Evolutionary conservation across 2,329 filamentous ascomycete genomes (phyloP), one percentile per base, ranked within the genome.

Genomic region (Calonectria multiphialidica): DNA sequence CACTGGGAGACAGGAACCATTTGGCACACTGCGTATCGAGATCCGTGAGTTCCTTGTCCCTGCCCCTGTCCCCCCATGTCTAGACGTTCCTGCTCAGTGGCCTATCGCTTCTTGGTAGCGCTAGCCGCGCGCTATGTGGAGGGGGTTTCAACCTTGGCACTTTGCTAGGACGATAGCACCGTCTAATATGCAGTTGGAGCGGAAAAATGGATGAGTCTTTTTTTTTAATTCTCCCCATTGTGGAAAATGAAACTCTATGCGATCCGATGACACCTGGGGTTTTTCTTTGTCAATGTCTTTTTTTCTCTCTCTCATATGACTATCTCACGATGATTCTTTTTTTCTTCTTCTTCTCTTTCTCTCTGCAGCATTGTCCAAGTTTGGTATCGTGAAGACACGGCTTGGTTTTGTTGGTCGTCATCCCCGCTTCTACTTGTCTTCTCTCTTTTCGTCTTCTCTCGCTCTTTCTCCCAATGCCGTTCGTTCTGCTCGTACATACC

Each of bases 101-200:
- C 53, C 33, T 35, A 59, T 55, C 47, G 47, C 28, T 23, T 50
- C 40, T 25, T 44, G 50, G 50, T 45, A 49, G 65, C 65, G 50
- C 35, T 67, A 67, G 42, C 53, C 42, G 50, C 50, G 65, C 53
- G 64, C 25, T 25, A 65, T 42, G 50, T 44, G 40, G 50, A 67
- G 65, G 50, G 50, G 49, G 33, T 57, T 57, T 57, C 33, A 33
- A 57, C 33, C 33, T 57, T 57, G 53, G 53, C 53, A 59, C 21
- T 12, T 18, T 59, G 35, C 33, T 59, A 25, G 35, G 21, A 59
- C 9, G 53, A 59, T 59, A 59, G 35, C 33, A 37, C 35, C 21
- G 33, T 59, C 53, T 40, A 16, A 37, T 16, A 57, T 13, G n/a
- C 12, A 57, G n/a, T 25, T 37, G n/a, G 21, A 35, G 53, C 21